phyloP scores from a whole-genome alignment of 495 filamentous ascomycete genomes.

The Ramalina peruviana region DNA sequence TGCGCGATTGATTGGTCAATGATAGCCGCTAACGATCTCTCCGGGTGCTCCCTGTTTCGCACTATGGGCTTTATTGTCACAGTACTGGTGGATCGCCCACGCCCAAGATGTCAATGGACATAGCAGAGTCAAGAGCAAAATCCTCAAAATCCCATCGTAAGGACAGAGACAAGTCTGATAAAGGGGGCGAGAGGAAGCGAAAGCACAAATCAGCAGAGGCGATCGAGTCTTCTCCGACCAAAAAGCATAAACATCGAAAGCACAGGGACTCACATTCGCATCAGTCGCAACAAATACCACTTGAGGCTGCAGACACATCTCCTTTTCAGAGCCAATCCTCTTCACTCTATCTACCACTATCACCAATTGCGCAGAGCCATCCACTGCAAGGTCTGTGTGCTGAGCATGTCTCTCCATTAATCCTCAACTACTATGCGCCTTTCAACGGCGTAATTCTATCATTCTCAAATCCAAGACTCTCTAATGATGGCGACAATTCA shows the following conservation, averaged over 20 bases:
- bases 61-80: too few relatives aligned
- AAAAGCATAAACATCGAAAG: conserved; percentile 31
- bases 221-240: conserved; percentile 26
- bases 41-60: too few relatives aligned
- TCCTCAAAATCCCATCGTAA: conserved; percentile 6
- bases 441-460: conserved; percentile 57
- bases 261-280: not conserved
- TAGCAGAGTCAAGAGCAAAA: not conserved
- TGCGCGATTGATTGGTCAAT: too few relatives aligned
- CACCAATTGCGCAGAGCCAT: conserved; percentile 48
- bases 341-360: conserved; percentile 56
- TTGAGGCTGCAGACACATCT: conserved; percentile 21
- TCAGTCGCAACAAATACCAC: not conserved
- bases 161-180: conserved; percentile 9
- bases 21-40: too few relatives aligned
- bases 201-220: conserved; percentile 36
- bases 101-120: not conserved
- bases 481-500: conserved; percentile 18
- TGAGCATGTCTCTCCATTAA: conserved; percentile 61
- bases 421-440: conserved; percentile 62
- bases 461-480: conserved; percentile 41
- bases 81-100: not conserved
- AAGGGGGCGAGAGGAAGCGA: conserved; percentile 38
- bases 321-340: conserved; percentile 48
- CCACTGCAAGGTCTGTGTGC: conserved; percentile 54